Conservation (phyloP, 352 stramenopile species). For the Phytophthora lateralis region DNA sequence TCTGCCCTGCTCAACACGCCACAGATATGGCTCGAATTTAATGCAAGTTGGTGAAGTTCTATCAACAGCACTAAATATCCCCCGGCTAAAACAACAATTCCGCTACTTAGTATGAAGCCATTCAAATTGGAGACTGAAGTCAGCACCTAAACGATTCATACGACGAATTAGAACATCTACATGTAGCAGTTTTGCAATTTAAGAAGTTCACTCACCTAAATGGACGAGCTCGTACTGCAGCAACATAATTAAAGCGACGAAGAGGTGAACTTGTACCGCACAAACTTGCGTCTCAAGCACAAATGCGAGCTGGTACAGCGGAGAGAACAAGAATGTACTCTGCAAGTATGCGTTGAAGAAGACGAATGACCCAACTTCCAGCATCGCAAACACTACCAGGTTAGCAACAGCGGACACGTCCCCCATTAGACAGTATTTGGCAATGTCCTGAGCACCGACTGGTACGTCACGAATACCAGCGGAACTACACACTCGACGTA, state of each 20-base stretch:
- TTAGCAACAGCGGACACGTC: too few species aligned
- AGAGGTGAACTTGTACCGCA: slow-evolving; percentile 7
- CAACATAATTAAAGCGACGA: slow-evolving; percentile 1
- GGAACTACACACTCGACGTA: slow-evolving; percentile 15
- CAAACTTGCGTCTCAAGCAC: slow-evolving; percentile 40
- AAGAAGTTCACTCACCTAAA: slow-evolving; percentile 3
- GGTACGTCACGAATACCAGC: slow-evolving; percentile 30
- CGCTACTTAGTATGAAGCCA: slow-evolving; percentile 7
- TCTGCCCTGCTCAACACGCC: too few species aligned
- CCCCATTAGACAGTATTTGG: slow-evolving; percentile 27
- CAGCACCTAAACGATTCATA: slow-evolving; percentile 3
- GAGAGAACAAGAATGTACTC: slow-evolving; percentile 33
- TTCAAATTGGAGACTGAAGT: slow-evolving; percentile 17
- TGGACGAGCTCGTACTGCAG: slow-evolving; percentile 25
- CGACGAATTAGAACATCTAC: too few species aligned
- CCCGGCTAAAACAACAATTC: too few species aligned
- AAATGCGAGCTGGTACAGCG: slow-evolving; percentile 40
- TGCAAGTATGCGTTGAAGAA: slow-evolving; percentile 25
- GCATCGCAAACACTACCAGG: too few species aligned
- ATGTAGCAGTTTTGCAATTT: too few species aligned
- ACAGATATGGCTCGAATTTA: too few species aligned
- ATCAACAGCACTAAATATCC: too few species aligned
- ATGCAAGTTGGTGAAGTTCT: too few species aligned
- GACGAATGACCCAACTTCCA: slow-evolving; percentile 37
- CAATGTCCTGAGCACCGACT: slow-evolving; percentile 30